Evolutionary conservation across 768 basidiomycete species (phyloP).

Genomic region (Hirschioporus abietinus): DNA sequence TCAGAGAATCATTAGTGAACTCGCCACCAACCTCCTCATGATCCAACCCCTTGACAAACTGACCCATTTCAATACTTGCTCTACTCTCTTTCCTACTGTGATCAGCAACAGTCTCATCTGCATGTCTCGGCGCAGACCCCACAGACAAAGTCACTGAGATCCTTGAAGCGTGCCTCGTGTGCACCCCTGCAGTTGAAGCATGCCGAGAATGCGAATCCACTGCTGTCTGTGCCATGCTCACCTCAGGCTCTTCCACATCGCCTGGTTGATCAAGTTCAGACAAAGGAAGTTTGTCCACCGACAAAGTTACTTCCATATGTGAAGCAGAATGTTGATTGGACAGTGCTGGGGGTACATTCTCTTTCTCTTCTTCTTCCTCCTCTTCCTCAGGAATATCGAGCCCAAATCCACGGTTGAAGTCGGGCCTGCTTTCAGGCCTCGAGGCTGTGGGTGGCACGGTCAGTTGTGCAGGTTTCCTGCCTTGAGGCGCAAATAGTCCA

Average conservation of each 20-base stretch:
- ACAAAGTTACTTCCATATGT: neutral
- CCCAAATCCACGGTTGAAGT: slow-evolving; percentile 77
- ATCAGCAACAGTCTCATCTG: neutral
- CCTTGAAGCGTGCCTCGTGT: slow-evolving; percentile 3
- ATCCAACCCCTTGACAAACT: slow-evolving; percentile 28
- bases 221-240: slow-evolving; percentile 18
- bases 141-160: slow-evolving; percentile 2
- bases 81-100: neutral
- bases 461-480: slow-evolving; percentile 45
- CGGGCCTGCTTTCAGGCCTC: slow-evolving; percentile 52
- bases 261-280: slow-evolving; percentile 10
- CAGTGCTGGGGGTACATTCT: slow-evolving; percentile 5
- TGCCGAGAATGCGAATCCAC: neutral
- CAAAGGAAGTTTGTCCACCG: neutral
- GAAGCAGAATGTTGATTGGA: neutral
- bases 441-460: slow-evolving; percentile 40
- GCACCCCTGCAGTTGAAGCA: neutral
- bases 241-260: slow-evolving; percentile 17
- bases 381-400: slow-evolving; percentile 74
- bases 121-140: slow-evolving; percentile 1
- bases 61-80: slow-evolving; percentile 23
- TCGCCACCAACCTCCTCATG: slow-evolving; percentile 19
- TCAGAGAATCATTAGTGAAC: slow-evolving; percentile 36
- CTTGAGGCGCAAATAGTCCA: slow-evolving; percentile 46
- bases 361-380: slow-evolving; percentile 50